These are phyloP conservation scores for Verticillium longisporum DNA, from an alignment of 2,329 filamentous ascomycete species.

Conservation along the genomic window DNA sequence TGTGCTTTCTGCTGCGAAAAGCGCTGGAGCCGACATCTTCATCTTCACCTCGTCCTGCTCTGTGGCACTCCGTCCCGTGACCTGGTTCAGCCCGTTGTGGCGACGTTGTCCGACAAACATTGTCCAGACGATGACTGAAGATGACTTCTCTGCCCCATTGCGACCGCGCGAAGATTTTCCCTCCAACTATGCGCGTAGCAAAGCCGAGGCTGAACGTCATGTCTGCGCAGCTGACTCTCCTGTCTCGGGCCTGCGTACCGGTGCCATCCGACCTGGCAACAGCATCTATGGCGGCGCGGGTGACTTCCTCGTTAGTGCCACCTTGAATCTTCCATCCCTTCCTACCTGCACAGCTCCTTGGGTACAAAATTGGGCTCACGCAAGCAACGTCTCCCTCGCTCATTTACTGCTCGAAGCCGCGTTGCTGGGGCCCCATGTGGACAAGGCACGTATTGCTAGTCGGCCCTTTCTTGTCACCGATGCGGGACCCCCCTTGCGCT, in stretches of 20 bases:
- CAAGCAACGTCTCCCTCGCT: conserved; percentile 45
- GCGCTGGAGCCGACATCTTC: conserved; percentile 39
- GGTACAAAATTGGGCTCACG: conserved; percentile 42
- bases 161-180: conserved; percentile 35
- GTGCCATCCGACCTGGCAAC: conserved; percentile 45
- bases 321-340: conserved; percentile 25
- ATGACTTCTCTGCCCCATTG: conserved; percentile 33
- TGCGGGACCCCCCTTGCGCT: conserved; percentile 34
- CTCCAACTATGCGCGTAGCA: conserved; percentile 43
- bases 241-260: conserved; percentile 38
- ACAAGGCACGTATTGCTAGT: conserved; percentile 27
- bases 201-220: conserved; percentile 43
- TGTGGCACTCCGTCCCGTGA: conserved; percentile 31
- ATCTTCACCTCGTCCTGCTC: conserved; percentile 44
- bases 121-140: conserved; percentile 37
- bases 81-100: conserved; percentile 38
- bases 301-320: conserved; percentile 32
- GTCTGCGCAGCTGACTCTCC: conserved; percentile 34
- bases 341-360: conserved; percentile 36
- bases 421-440: conserved; percentile 30
- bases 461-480: conserved; percentile 45
- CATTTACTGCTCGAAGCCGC: conserved; percentile 47
- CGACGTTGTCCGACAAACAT: conserved; percentile 26
- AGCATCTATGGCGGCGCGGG: conserved; percentile 42
- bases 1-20: conserved; percentile 38